Conservation (phyloP, 805 yeast species). For the Lipomyces mesembrius region DNA sequence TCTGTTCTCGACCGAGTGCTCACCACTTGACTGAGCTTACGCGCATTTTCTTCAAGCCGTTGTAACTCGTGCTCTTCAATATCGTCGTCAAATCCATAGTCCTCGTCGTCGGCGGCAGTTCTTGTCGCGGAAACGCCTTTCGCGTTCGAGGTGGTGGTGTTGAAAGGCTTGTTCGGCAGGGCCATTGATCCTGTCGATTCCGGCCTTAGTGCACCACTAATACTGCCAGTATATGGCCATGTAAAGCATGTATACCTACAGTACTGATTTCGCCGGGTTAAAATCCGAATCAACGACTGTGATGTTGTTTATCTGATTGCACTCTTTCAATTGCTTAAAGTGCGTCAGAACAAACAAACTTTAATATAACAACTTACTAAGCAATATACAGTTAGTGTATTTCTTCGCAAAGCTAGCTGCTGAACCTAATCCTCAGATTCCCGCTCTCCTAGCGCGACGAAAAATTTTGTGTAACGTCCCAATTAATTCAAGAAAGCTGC, state of each 20-base stretch:
- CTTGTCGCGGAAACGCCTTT: not conserved
- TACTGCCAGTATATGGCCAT: slow-evolving; percentile 15
- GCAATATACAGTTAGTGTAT: not conserved
- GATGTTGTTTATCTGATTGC: not conserved
- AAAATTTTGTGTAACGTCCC: not conserved
- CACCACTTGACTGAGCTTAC: slow-evolving; percentile 9
- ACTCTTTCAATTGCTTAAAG: no score
- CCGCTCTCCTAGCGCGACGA: not conserved
- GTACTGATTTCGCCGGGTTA: not conserved
- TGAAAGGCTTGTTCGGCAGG: not conserved
- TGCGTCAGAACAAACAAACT: not conserved
- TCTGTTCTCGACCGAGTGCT: not conserved
- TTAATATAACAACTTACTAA: not conserved
- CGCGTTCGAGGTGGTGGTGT: not conserved
- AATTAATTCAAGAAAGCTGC: not conserved
- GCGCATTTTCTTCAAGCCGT: slow-evolving; percentile 9
- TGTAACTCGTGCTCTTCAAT: slow-evolving; percentile 40
- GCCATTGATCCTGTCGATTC: slow-evolving; percentile 7
- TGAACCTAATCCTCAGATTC: not conserved
- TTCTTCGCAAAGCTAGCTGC: not conserved
- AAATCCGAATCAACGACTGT: not conserved
- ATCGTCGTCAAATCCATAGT: slow-evolving; percentile 33
- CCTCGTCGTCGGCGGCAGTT: slow-evolving; percentile 20
- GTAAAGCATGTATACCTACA: not conserved
- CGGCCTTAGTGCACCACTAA: slow-evolving; percentile 1